These are phyloP conservation scores for Blastobotrys illinoisensis DNA, from an alignment of 1,139 yeast species.

Conservation along the genomic window DNA sequence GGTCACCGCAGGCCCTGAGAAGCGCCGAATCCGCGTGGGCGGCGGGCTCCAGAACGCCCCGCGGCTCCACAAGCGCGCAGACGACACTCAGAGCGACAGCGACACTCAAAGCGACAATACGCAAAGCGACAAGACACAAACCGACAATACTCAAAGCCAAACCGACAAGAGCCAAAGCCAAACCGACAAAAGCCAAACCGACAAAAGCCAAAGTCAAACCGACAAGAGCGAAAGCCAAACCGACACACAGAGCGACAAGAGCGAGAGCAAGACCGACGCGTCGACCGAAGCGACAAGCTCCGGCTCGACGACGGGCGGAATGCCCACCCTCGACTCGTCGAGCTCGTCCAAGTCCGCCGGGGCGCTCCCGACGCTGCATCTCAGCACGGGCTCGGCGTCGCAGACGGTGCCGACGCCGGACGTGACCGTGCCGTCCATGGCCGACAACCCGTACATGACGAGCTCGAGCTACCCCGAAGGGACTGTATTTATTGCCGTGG, in stretches of 20 bases:
- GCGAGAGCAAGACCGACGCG: not conserved
- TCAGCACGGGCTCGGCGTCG: slow-evolving; percentile 1
- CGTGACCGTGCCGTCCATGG: slow-evolving; percentile 56
- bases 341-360: not conserved
- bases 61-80: not conserved
- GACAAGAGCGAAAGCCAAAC: not conserved
- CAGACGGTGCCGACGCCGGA: slow-evolving; percentile 43
- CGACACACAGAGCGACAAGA: not conserved
- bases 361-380: slow-evolving; percentile 2
- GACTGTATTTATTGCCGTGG: slow-evolving; percentile 76
- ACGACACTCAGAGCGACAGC: not conserved
- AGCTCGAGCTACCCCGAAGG: slow-evolving; percentile 54
- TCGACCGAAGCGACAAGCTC: not conserved
- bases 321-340: slow-evolving; percentile 12
- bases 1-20: not conserved
- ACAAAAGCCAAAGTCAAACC: not conserved
- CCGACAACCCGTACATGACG: slow-evolving; percentile 57
- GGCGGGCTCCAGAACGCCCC: not conserved
- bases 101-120: not conserved
- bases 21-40: not conserved
- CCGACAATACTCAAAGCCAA: not conserved
- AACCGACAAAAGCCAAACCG: not conserved
- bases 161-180: not conserved
- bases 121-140: not conserved
- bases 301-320: not conserved